These are phyloP conservation scores for Tolypocladium tropicale DNA, from an alignment of 2,329 filamentous ascomycete genomes.

Conservation along the genomic window DNA sequence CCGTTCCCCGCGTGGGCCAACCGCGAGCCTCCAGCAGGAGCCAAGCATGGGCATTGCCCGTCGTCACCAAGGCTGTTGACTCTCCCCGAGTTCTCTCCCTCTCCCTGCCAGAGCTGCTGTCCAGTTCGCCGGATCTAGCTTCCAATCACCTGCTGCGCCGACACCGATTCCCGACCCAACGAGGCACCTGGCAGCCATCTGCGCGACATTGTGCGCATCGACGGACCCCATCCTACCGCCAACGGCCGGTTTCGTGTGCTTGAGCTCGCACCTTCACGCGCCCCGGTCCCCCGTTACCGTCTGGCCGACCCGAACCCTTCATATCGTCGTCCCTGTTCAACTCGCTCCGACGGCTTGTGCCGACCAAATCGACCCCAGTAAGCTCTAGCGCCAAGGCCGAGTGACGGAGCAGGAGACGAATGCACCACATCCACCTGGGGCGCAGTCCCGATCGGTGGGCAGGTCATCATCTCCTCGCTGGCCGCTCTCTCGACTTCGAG, in stretches of 20 bases:
- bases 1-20: background rate
- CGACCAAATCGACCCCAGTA: background rate
- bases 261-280: background rate
- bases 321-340: background rate
- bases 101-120: background rate
- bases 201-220: background rate
- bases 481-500: slow-evolving; percentile 19
- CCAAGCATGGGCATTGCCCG: background rate
- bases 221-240: background rate
- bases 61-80: background rate
- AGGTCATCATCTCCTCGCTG: slow-evolving; percentile 20
- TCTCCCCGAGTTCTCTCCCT: background rate
- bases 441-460: slow-evolving; percentile 28
- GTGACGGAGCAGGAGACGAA: slow-evolving; percentile 18
- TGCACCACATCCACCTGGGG: slow-evolving; percentile 23
- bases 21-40: background rate
- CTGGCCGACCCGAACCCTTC: background rate
- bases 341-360: background rate
- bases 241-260: background rate
- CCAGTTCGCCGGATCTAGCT: background rate
- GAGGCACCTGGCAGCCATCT: background rate
- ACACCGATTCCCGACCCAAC: background rate
- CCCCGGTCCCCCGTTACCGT: background rate
- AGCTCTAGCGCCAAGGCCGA: background rate
- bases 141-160: background rate